These are phyloP conservation scores for Ophiostoma tasmaniense DNA, from an alignment of 2,329 filamentous ascomycete species.

Conservation along the genomic window DNA sequence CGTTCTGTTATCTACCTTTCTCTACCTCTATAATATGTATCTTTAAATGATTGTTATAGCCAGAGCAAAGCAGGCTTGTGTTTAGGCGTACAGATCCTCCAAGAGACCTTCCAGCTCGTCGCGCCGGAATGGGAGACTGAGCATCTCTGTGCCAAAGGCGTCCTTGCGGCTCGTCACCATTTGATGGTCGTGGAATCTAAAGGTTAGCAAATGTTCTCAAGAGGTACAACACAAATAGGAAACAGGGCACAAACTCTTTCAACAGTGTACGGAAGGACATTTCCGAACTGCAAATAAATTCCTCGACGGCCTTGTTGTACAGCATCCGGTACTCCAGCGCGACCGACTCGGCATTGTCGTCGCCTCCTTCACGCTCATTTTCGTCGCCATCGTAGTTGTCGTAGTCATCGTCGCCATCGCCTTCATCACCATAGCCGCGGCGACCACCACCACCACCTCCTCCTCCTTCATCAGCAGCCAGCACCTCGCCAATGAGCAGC, in stretches of 20 bases:
- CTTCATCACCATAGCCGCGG: slow-evolving; percentile 32
- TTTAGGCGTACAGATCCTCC: slow-evolving; percentile 55
- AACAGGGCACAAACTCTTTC: slow-evolving; percentile 60
- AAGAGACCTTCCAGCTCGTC: slow-evolving; percentile 85
- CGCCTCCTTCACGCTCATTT: slow-evolving; percentile 42
- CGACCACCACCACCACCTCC: slow-evolving; percentile 34
- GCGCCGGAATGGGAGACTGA: slow-evolving; percentile 76
- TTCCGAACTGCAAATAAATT: slow-evolving; percentile 94
- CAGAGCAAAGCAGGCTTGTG: no score
- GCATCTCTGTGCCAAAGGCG: slow-evolving; percentile 69
- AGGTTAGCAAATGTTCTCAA: slow-evolving; percentile 20
- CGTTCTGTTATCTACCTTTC: not conserved
- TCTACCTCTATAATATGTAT: not conserved
- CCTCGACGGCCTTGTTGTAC: slow-evolving; percentile 92
- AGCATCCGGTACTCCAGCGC: slow-evolving; percentile 84
- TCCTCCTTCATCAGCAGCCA: slow-evolving; percentile 56
- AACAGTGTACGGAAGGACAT: slow-evolving; percentile 89
- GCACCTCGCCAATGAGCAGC: slow-evolving; percentile 74
- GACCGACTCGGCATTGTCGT: slow-evolving; percentile 42
- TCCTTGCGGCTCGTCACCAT: slow-evolving; percentile 91
- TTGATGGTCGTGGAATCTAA: slow-evolving; percentile 87
- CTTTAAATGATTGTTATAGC: not conserved
- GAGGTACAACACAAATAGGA: not conserved
- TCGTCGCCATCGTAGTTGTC: slow-evolving; percentile 88
- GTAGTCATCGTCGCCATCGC: slow-evolving; percentile 55